A percentile compares a stretch with the other conserved stretches of the same genome.
These are phyloP conservation scores for Fomitopsis schrenkii DNA, from an alignment of 1,284 basidiomycete species.

Conservation along the genomic window DNA sequence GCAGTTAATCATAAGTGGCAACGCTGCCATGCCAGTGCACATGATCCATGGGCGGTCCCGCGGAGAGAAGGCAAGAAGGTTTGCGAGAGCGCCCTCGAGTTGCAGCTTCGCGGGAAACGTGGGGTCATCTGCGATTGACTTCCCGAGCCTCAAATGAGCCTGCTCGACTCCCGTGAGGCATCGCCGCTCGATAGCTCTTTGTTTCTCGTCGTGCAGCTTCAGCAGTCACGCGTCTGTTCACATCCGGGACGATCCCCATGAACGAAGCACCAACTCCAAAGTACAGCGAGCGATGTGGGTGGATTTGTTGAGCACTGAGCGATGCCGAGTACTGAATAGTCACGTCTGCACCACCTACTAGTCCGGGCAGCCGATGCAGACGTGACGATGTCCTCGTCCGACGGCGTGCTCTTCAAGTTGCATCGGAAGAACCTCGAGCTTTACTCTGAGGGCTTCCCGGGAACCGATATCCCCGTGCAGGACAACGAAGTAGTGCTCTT, in stretches of 20 bases:
- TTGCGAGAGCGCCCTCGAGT: too few relatives aligned
- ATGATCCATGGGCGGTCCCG: background rate
- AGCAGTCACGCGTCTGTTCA: too few relatives aligned
- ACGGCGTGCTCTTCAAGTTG: background rate
- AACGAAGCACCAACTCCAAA: background rate
- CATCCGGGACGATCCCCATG: too few relatives aligned
- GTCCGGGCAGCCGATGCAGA: background rate
- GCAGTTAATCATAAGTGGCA: too few relatives aligned
- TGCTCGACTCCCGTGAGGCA: too few relatives aligned
- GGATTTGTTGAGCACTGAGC: background rate
- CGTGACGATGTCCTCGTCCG: background rate
- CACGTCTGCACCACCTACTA: background rate
- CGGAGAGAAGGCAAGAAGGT: slow-evolving; percentile 1
- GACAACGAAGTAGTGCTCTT: slow-evolving; percentile 17
- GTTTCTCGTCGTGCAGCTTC: too few relatives aligned
- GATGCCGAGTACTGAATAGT: background rate
- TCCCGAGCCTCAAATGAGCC: too few relatives aligned
- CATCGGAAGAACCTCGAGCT: background rate
- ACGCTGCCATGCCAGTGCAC: too few relatives aligned
- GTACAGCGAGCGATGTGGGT: background rate
- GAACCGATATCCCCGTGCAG: background rate
- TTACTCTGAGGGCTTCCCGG: background rate
- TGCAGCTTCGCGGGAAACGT: too few relatives aligned
- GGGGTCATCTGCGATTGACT: too few relatives aligned
- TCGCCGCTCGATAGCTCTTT: too few relatives aligned